phyloP scores from a whole-genome alignment of 331 rosid genomes.

The Pyrus hybrid region DNA sequence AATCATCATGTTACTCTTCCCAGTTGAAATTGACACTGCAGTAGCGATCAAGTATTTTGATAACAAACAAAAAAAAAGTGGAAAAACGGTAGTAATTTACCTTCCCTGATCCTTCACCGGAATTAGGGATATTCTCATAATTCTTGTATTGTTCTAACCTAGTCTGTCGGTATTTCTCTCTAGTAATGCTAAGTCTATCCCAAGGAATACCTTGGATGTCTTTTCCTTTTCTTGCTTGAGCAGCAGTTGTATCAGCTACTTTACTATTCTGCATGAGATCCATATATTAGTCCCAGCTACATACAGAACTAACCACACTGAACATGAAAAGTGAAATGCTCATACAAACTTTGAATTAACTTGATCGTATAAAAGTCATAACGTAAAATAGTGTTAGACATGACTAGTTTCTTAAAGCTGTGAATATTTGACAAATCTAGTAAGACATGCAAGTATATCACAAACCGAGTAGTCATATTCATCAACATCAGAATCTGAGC shows the following conservation, averaged over 20 bases:
- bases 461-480: slow-evolving; percentile 57
- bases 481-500: slow-evolving; percentile 66
- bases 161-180: slow-evolving; percentile 65
- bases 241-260: slow-evolving; percentile 60
- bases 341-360: neutral
- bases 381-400: neutral
- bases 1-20: neutral
- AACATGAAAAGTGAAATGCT: neutral
- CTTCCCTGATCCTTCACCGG: slow-evolving; percentile 81
- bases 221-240: slow-evolving; percentile 79
- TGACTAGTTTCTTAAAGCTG: neutral
- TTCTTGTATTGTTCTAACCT: slow-evolving; percentile 89
- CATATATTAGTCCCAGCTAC: neutral
- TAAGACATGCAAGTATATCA: slow-evolving; percentile 7
- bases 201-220: slow-evolving; percentile 87
- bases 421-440: neutral
- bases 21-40: neutral
- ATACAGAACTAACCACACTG: neutral
- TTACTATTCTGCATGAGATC: slow-evolving; percentile 38
- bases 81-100: slow-evolving; percentile 21
- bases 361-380: neutral
- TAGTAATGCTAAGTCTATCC: slow-evolving; percentile 69
- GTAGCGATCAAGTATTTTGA: neutral
- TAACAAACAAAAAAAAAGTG: neutral
- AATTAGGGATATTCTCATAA: slow-evolving; percentile 69